Conservation (phyloP, 306 rosid species). For the Datisca glomerata region DNA sequence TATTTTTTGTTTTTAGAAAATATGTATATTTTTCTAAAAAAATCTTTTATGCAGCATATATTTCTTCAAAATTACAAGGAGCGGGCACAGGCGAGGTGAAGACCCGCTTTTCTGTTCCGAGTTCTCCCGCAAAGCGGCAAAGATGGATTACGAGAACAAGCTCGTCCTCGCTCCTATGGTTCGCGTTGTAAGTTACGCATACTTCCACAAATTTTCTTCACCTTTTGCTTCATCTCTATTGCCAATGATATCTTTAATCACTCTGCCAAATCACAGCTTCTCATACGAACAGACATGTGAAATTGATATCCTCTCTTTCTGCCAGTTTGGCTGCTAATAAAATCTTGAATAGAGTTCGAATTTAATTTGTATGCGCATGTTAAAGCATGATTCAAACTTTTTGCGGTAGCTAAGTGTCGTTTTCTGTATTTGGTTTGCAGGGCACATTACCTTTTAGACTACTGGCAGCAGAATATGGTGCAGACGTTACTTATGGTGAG, state of each 20-base stretch:
- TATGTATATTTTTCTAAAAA: no score
- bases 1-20: no score
- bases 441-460: conserved; percentile 81
- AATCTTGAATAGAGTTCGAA: background rate
- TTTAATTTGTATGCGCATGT: background rate
- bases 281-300: no score
- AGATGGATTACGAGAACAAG: conserved; percentile 73
- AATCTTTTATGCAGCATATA: no score
- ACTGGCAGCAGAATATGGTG: conserved; percentile 76
- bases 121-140: no score
- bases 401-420: background rate
- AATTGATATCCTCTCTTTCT: conserved; percentile 1
- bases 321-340: conserved; percentile 2
- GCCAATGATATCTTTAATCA: background rate
- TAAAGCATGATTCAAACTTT: background rate
- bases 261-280: no score
- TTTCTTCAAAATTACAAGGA: no score
- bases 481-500: conserved; percentile 72
- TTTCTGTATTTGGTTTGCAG: conserved; percentile 23
- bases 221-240: background rate
- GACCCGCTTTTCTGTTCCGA: no score
- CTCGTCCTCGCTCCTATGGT: conserved; percentile 93
- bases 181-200: conserved; percentile 61
- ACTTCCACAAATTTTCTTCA: background rate
- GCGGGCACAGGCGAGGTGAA: no score